Evolutionary conservation across 179 eudicot species (phyloP).

Genomic region (Actinidia chinensis): DNA sequence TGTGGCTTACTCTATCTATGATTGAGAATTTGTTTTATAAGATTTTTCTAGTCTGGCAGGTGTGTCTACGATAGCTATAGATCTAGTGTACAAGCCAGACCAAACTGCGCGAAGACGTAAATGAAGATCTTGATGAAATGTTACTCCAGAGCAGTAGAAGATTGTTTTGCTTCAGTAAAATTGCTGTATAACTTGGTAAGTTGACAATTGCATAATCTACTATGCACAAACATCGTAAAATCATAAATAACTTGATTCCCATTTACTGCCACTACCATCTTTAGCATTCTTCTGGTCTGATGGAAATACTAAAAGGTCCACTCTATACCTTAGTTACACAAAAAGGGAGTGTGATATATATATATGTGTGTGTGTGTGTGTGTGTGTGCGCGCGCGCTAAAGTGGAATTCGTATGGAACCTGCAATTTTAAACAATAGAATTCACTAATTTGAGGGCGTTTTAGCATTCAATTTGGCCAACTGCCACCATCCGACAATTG

Average conservation of each 20-base stretch:
- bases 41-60: background rate
- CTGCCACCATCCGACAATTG: too few relatives aligned
- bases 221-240: background rate
- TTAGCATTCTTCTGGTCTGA: too few relatives aligned
- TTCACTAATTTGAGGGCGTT: too few relatives aligned
- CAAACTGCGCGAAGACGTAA: background rate
- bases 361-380: too few relatives aligned
- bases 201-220: background rate
- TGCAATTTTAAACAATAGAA: too few relatives aligned
- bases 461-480: too few relatives aligned
- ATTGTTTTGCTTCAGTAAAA: background rate
- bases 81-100: background rate
- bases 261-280: background rate
- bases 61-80: background rate
- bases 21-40: background rate
- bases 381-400: too few relatives aligned
- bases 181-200: background rate
- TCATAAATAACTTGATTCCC: conserved; percentile 11
- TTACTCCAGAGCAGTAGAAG: background rate
- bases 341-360: too few relatives aligned
- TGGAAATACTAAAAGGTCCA: background rate
- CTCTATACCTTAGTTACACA: background rate
- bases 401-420: too few relatives aligned
- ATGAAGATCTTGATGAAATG: background rate
- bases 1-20: background rate